Evolutionary conservation across 75 land plant species (phyloP).

Genomic region (Pseudotsuga menziesii): DNA sequence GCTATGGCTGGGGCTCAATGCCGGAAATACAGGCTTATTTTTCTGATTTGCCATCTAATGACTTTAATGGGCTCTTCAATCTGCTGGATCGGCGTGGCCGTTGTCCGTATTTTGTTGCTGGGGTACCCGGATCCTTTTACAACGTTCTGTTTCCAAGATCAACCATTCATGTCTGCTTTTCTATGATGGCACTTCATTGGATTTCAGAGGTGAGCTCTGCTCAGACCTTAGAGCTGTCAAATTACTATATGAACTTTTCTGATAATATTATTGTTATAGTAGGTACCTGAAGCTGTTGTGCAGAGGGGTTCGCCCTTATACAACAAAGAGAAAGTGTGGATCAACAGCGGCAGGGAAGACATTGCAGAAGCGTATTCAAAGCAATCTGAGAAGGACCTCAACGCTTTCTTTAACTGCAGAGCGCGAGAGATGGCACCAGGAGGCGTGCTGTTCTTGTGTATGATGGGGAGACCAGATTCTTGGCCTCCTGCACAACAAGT

Average conservation of each 20-base stretch:
- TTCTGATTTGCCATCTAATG: slow-evolving; percentile 26
- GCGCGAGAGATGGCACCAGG: slow-evolving; percentile 7
- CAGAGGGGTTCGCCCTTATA: neutral
- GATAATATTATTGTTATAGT: neutral
- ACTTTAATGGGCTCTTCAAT: slow-evolving; percentile 26
- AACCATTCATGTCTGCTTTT: slow-evolving; percentile 19
- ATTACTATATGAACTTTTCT: no score
- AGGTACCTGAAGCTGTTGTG: slow-evolving; percentile 1
- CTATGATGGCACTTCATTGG: slow-evolving; percentile 23
- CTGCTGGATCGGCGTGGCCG: neutral
- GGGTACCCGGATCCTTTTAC: slow-evolving; percentile 29
- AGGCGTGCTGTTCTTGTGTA: slow-evolving; percentile 4
- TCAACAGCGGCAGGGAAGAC: slow-evolving; percentile 7
- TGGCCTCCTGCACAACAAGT: slow-evolving; percentile 1
- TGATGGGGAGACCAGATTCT: slow-evolving; percentile 6
- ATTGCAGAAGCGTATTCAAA: slow-evolving; percentile 9
- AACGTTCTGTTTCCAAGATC: slow-evolving; percentile 19
- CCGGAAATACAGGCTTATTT: slow-evolving; percentile 22
- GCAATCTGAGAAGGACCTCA: slow-evolving; percentile 8
- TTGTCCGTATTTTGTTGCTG: slow-evolving; percentile 17
- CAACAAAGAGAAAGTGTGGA: slow-evolving; percentile 16
- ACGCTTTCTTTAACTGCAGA: slow-evolving; percentile 6
- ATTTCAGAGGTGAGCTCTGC: slow-evolving; percentile 2
- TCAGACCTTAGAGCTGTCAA: no score
- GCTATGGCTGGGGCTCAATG: neutral